Evolutionary conservation across 2,329 filamentous ascomycete species (phyloP), one percentile per base, ranked within the genome.

Genomic region (Nemania bipapillata): DNA sequence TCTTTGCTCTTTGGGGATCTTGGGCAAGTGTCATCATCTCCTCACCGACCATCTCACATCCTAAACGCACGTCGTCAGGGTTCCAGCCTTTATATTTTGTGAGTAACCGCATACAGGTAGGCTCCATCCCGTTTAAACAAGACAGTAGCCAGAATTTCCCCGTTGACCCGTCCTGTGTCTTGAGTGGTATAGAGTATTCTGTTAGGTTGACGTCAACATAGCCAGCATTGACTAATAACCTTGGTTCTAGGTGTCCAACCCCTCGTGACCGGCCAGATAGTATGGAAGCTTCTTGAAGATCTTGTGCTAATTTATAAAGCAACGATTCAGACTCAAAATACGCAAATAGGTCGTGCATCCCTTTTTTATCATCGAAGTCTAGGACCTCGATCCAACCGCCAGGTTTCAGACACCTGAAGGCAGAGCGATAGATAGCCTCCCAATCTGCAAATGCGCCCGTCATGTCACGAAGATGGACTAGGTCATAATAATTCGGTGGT

Each of bases 361-460:
- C 77, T 37, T 82, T 81, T n/a, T 80, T 76, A 60, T 84, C 82
- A 70, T 86, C 84, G 73, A 85, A 85, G 71, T 88, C 86, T 52
- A 86, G 76, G 6, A 88, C 75, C 75, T 89, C 86, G 49, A 89
- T 82, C 83, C 84, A 88, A 15, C 86, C 86, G 49, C 86, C 86
- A 0, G 86, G 86, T 65, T 85, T 86, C 42, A 88, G 77, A 66
- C 85, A 87, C 42, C 81, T 79, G 73, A 83, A 86, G 1, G 84
- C 83, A 70, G 86, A 85, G 70, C 80, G 76, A 75, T 88, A 89
- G 28, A 89, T 82, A 67, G 82, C 83, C 37, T 78, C 74, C 87
- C 87, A 89, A 75, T 89, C 84, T 0, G 79, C 77, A 74, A 89
- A 88, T 9, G 86, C 83, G 9, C 86, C 87, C 20, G 85, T 80